These are phyloP conservation scores for Chlorella vulgaris DNA, from an alignment of 139 green algal species.

Conservation along the genomic window DNA sequence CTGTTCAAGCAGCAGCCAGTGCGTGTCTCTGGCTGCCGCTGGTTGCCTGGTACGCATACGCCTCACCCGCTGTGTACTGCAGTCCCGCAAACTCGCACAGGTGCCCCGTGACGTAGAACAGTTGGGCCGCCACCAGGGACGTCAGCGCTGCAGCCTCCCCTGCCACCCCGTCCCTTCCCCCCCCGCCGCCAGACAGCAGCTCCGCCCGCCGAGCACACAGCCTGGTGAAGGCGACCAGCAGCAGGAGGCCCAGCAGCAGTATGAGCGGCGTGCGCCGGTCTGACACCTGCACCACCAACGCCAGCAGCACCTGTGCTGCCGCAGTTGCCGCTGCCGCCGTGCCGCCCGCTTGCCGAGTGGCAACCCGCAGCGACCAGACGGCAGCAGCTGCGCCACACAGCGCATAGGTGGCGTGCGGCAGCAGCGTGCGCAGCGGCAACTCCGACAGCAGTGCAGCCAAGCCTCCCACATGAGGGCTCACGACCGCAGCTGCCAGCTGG, in stretches of 20 bases:
- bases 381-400: not conserved
- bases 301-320: constrained; percentile 24
- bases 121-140: constrained; percentile 38
- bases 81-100: constrained; percentile 92
- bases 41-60: no score
- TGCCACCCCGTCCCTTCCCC: not conserved
- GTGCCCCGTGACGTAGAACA: constrained; percentile 87
- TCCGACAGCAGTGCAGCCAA: not conserved
- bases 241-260: constrained; percentile 43
- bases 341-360: not conserved
- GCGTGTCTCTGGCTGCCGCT: no score
- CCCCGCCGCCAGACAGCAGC: constrained; percentile 1
- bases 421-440: constrained; percentile 19
- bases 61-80: constrained; percentile 74
- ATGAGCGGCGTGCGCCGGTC: constrained; percentile 44
- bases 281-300: constrained; percentile 50
- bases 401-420: constrained; percentile 33
- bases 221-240: constrained; percentile 13
- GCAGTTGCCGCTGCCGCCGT: not conserved
- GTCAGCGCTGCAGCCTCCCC: constrained; percentile 35
- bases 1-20: no score
- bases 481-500: not conserved
- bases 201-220: constrained; percentile 21
- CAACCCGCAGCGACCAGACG: constrained; percentile 6
- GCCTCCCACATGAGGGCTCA: not conserved